Evolutionary conservation across 176 grass and related monocot species (phyloP).

Genomic region (Chloris gayana): DNA sequence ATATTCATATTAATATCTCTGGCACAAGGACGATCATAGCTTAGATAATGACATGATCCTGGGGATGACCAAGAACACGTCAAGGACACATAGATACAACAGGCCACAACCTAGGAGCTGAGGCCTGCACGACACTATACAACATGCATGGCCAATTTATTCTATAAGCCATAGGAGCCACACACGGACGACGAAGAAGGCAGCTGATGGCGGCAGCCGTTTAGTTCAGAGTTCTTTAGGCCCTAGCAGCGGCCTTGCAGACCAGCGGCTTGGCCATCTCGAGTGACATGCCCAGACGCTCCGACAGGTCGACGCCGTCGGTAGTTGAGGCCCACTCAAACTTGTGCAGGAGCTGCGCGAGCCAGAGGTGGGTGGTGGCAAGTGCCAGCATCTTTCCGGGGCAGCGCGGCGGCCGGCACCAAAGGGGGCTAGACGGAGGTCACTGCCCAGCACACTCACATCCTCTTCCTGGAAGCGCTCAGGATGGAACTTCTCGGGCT

Average conservation of each 20-base stretch:
- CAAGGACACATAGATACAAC: background rate
- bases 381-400: slow-evolving; percentile 76
- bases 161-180: background rate
- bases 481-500: slow-evolving; percentile 55
- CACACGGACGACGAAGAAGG: background rate
- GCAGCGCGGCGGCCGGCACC: slow-evolving; percentile 74
- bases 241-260: slow-evolving; percentile 55
- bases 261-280: slow-evolving; percentile 77
- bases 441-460: slow-evolving; percentile 64
- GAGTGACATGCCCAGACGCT: slow-evolving; percentile 77
- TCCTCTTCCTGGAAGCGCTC: slow-evolving; percentile 70
- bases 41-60: background rate
- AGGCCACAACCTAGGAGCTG: background rate
- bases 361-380: slow-evolving; percentile 69
- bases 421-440: slow-evolving; percentile 77
- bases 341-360: slow-evolving; percentile 63
- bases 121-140: background rate
- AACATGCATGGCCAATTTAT: background rate
- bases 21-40: background rate
- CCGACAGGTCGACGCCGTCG: slow-evolving; percentile 58
- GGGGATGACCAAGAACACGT: no score
- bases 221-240: background rate
- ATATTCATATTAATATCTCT: background rate
- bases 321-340: slow-evolving; percentile 51
- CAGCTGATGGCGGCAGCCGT: background rate